phyloP scores from a whole-genome alignment of 352 stramenopile species.

The Albugo candida region DNA sequence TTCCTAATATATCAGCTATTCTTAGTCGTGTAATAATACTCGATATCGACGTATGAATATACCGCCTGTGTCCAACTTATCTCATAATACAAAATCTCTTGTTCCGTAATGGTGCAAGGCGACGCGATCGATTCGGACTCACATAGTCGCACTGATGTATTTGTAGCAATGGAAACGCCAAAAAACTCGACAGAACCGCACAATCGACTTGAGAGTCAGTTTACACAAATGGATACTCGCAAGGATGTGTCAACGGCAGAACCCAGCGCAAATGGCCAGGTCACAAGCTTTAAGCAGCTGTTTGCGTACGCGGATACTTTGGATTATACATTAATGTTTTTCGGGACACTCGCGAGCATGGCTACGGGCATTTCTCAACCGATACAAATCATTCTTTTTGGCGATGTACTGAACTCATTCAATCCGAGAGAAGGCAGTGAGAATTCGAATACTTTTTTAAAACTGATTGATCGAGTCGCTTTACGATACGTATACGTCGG shows the following conservation, averaged over 20 bases:
- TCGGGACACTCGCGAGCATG: slow-evolving; percentile 23
- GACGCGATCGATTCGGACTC: too few relatives aligned
- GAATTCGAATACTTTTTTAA: neutral
- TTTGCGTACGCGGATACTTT: slow-evolving; percentile 21
- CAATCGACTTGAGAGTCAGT: too few relatives aligned
- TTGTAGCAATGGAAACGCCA: too few relatives aligned
- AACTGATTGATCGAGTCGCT: slow-evolving; percentile 16
- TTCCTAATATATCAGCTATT: too few relatives aligned
- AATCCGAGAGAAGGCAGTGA: slow-evolving; percentile 16
- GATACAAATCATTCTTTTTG: slow-evolving; percentile 51
- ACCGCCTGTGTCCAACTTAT: too few relatives aligned
- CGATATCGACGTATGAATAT: too few relatives aligned
- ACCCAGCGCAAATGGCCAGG: slow-evolving; percentile 2
- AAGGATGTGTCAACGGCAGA: neutral
- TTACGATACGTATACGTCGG: slow-evolving; percentile 19
- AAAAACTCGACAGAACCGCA: too few relatives aligned
- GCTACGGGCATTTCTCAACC: slow-evolving; percentile 26
- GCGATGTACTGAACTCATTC: slow-evolving; percentile 50
- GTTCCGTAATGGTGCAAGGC: too few relatives aligned
- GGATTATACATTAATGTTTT: slow-evolving; percentile 33
- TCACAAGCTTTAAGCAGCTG: slow-evolving; percentile 15
- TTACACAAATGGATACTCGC: too few relatives aligned
- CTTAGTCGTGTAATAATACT: too few relatives aligned
- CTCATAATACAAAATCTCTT: too few relatives aligned
- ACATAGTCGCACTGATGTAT: too few relatives aligned